A percentile compares a stretch with the other conserved stretches of the same genome.
These are phyloP conservation scores for Alternaria consortialis DNA, from an alignment of 2,329 filamentous ascomycete species.

Conservation along the genomic window DNA sequence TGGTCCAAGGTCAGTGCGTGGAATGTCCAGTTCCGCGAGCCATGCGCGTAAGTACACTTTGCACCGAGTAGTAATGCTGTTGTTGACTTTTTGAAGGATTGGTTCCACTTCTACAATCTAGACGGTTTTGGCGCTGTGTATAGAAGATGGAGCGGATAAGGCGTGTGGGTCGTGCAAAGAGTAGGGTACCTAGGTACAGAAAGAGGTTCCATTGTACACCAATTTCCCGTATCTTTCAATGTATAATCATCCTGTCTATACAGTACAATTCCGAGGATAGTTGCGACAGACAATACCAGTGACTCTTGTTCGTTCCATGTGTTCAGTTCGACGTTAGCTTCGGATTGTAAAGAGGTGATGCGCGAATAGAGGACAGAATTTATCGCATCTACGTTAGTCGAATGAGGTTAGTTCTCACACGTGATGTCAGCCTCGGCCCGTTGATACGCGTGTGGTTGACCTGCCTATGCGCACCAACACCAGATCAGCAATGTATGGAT, in stretches of 20 bases:
- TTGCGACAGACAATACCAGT: background rate
- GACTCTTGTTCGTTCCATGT: background rate
- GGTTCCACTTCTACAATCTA: background rate
- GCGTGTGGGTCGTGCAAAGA: background rate
- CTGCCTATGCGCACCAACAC: background rate
- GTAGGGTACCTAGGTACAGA: too few species aligned
- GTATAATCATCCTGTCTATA: background rate
- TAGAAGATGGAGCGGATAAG: background rate
- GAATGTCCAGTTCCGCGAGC: background rate
- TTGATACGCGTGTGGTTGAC: background rate
- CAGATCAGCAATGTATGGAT: background rate
- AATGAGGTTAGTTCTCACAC: background rate
- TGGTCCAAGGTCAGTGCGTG: background rate
- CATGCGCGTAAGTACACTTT: background rate
- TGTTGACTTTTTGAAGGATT: background rate
- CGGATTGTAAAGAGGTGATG: background rate
- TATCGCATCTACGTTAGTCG: background rate
- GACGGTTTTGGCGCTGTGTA: background rate
- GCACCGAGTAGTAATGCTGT: background rate
- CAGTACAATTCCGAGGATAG: background rate
- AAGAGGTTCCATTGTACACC: background rate
- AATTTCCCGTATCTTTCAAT: background rate
- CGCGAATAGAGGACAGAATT: background rate
- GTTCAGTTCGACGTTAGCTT: too few species aligned
- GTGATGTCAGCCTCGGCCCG: background rate